These are phyloP conservation scores for Scedosporium aurantiacum DNA, from an alignment of 2,329 filamentous ascomycete species.

Conservation along the genomic window DNA sequence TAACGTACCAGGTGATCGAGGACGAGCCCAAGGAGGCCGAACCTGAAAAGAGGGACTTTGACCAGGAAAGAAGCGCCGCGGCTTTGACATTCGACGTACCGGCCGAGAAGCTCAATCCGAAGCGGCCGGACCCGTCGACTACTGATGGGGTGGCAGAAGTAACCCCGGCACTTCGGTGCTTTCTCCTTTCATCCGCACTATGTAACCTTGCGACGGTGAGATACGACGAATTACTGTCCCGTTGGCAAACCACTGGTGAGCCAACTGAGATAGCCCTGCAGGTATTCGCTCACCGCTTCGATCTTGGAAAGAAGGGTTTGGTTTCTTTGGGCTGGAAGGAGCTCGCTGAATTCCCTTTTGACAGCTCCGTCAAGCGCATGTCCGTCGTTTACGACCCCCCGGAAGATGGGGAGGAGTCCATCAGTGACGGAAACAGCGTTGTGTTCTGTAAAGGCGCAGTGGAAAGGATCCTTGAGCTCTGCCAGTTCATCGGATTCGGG, in stretches of 20 bases:
- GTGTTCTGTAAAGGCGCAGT: conserved; percentile 54
- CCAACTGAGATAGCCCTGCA: conserved; percentile 69
- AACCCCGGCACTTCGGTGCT: conserved; percentile 37
- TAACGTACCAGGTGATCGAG: conserved; percentile 31
- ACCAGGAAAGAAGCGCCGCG: conserved; percentile 47
- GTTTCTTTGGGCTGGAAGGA: conserved; percentile 47
- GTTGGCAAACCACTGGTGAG: conserved; percentile 58
- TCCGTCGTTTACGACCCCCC: conserved; percentile 57
- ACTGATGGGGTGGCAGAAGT: conserved; percentile 28
- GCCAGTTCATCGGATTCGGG: conserved; percentile 34
- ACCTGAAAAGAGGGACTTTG: conserved; percentile 39
- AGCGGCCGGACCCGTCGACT: conserved; percentile 21
- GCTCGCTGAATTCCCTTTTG: conserved; percentile 65
- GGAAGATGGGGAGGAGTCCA: conserved; percentile 23
- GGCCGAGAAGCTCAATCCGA: conserved; percentile 37
- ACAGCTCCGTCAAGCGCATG: conserved; percentile 70
- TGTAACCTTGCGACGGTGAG: conserved; percentile 55
- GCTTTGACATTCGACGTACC: conserved; percentile 54
- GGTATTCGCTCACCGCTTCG: conserved; percentile 61
- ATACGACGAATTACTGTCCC: conserved; percentile 39
- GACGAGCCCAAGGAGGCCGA: conserved; percentile 16
- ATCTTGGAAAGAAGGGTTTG: conserved; percentile 42
- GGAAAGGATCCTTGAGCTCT: conserved; percentile 48
- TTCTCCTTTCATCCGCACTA: conserved; percentile 46
- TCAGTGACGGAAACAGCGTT: conserved; percentile 32